Evolutionary conservation across 192 early-diverging fungal genomes (phyloP).

Genomic region (Coemansia furcata): DNA sequence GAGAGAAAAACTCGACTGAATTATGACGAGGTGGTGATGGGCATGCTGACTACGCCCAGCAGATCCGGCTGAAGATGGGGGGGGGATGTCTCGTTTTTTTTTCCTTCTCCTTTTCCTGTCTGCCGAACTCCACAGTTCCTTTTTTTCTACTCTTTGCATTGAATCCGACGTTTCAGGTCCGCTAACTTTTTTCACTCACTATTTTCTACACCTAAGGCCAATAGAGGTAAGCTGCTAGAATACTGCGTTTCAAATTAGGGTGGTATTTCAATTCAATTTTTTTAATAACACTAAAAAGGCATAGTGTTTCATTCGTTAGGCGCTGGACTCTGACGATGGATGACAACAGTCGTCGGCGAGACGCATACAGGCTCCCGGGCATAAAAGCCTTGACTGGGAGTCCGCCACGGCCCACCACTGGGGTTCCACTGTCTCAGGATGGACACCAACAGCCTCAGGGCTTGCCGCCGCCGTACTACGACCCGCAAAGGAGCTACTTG

Average conservation of each 20-base stretch:
- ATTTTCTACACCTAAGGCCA: neutral
- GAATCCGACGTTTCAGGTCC: neutral
- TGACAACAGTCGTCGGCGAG: constrained; percentile 19
- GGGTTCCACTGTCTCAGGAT: neutral
- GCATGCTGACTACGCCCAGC: neutral
- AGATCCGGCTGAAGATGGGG: neutral
- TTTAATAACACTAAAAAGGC: neutral
- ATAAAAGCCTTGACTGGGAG: constrained; percentile 34
- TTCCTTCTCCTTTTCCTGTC: neutral
- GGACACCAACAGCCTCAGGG: neutral
- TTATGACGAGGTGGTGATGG: neutral
- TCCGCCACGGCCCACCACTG: constrained; percentile 1
- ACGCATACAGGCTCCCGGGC: constrained; percentile 38
- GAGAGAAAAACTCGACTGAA: neutral
- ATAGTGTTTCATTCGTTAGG: neutral
- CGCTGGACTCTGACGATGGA: constrained; percentile 13
- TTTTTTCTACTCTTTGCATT: constrained; percentile 5
- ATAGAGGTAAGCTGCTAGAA: neutral
- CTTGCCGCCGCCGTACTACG: neutral
- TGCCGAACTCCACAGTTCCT: neutral
- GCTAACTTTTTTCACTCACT: constrained; percentile 2
- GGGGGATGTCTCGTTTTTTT: neutral
- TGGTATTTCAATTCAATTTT: neutral
- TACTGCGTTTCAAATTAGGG: neutral
- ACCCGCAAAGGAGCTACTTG: constrained; percentile 1